These are phyloP conservation scores for Eragrostis curvula DNA, from an alignment of 176 grass and related monocot species.

Conservation along the genomic window DNA sequence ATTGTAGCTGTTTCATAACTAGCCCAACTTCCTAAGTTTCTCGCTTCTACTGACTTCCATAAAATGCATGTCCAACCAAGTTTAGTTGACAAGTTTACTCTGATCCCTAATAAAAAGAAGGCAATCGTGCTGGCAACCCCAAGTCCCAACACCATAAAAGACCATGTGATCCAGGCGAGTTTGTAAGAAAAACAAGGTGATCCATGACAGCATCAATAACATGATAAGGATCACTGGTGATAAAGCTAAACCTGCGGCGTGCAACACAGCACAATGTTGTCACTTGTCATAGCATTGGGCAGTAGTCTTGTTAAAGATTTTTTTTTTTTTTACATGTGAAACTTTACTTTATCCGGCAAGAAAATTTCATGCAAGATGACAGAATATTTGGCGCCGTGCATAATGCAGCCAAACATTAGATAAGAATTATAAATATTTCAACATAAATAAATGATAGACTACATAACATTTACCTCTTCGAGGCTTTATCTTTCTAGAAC, in stretches of 20 bases:
- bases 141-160: background rate
- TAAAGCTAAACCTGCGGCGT: conserved; percentile 13
- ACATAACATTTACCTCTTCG: conserved; percentile 52
- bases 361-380: background rate
- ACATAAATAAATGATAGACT: background rate
- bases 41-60: background rate
- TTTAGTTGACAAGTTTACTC: conserved; percentile 6
- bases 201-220: conserved; percentile 8
- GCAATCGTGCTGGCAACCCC: background rate
- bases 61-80: conserved; percentile 1
- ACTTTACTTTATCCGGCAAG: background rate
- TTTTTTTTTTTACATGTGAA: background rate
- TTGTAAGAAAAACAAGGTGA: no score
- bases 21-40: background rate
- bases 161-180: background rate
- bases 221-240: background rate
- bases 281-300: no score
- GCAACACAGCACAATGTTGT: no score
- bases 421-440: background rate
- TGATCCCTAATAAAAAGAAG: background rate
- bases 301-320: conserved; percentile 6
- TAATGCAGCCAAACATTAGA: conserved; percentile 11
- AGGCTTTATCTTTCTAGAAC: conserved; percentile 43
- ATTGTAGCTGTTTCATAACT: background rate
- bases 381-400: background rate